These are phyloP conservation scores for Cladosporium sp. DNA, from an alignment of 2,329 filamentous ascomycete species.

Conservation along the genomic window DNA sequence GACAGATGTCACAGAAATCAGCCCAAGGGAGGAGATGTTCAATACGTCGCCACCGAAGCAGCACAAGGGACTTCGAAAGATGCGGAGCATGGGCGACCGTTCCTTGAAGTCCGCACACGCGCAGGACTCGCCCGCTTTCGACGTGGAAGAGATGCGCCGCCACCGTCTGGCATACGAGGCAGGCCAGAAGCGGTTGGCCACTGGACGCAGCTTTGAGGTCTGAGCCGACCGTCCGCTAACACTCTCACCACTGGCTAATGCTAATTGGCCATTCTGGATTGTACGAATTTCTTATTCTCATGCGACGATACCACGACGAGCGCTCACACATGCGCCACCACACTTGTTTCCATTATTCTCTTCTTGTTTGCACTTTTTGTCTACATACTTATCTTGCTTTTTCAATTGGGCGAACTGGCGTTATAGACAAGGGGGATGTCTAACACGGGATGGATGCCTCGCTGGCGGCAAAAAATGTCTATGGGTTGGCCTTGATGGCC, in stretches of 20 bases:
- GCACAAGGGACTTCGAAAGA: slow-evolving; percentile 28
- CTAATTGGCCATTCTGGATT: background rate
- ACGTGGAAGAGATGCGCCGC: slow-evolving; percentile 44
- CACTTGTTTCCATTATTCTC: background rate
- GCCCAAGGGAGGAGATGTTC: slow-evolving; percentile 16
- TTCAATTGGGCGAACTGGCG: background rate
- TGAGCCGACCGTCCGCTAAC: background rate
- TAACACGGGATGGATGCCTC: background rate
- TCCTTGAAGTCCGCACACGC: slow-evolving; percentile 21
- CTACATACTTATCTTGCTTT: slow-evolving; percentile 2
- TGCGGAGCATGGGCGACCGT: slow-evolving; percentile 28
- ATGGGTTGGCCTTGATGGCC: background rate
- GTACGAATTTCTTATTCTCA: slow-evolving; percentile 1
- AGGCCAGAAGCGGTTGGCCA: slow-evolving; percentile 2
- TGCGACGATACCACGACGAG: slow-evolving; percentile 12
- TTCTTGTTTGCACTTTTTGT: slow-evolving; percentile 7
- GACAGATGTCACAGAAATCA: slow-evolving; percentile 45
- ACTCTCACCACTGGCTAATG: background rate
- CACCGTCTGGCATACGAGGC: slow-evolving; percentile 45
- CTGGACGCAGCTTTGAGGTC: slow-evolving; percentile 4
- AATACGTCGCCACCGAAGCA: slow-evolving; percentile 12
- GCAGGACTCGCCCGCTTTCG: slow-evolving; percentile 37
- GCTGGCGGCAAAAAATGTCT: slow-evolving; percentile 5
- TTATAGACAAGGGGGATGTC: background rate
- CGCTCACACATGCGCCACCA: background rate